These are phyloP conservation scores for Monilinia polystroma DNA, from an alignment of 2,329 filamentous ascomycete species.

Conservation along the genomic window DNA sequence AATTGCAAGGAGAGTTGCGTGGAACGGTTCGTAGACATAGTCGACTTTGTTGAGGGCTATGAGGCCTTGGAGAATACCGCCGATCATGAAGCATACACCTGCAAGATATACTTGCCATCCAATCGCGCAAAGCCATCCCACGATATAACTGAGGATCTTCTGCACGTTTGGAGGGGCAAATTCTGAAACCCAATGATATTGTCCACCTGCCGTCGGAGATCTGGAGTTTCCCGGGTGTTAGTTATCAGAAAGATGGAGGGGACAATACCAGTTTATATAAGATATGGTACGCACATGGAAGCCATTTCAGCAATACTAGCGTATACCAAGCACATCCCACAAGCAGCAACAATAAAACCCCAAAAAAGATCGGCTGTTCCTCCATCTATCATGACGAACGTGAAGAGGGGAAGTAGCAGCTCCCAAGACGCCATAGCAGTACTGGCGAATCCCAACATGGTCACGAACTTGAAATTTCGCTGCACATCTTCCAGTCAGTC, in stretches of 20 bases:
- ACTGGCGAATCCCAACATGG: constrained; percentile 45
- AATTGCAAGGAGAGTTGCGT: constrained; percentile 46
- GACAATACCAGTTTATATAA: neutral
- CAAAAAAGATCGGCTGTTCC: constrained; percentile 42
- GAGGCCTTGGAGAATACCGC: constrained; percentile 48
- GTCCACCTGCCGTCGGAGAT: constrained; percentile 56
- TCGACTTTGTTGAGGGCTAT: constrained; percentile 39
- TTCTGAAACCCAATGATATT: constrained; percentile 58
- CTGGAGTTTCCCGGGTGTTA: constrained; percentile 15
- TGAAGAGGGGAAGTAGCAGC: constrained; percentile 39
- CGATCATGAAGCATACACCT: constrained; percentile 43
- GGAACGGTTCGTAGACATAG: constrained; percentile 43
- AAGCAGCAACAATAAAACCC: constrained; percentile 36
- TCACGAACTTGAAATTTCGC: constrained; percentile 44
- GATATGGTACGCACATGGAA: constrained; percentile 30
- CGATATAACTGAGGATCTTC: constrained; percentile 54
- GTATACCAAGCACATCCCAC: constrained; percentile 33
- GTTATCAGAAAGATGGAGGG: neutral
- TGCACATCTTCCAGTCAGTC: constrained; percentile 22
- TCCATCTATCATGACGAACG: constrained; percentile 27
- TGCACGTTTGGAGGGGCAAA: constrained; percentile 50
- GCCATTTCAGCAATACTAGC: constrained; percentile 35
- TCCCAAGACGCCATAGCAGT: constrained; percentile 48
- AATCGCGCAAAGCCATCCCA: constrained; percentile 47
- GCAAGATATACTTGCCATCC: constrained; percentile 48